These are phyloP conservation scores for Eragrostis tef DNA, from an alignment of 202 grass and related monocot genomes.

Conservation along the genomic window DNA sequence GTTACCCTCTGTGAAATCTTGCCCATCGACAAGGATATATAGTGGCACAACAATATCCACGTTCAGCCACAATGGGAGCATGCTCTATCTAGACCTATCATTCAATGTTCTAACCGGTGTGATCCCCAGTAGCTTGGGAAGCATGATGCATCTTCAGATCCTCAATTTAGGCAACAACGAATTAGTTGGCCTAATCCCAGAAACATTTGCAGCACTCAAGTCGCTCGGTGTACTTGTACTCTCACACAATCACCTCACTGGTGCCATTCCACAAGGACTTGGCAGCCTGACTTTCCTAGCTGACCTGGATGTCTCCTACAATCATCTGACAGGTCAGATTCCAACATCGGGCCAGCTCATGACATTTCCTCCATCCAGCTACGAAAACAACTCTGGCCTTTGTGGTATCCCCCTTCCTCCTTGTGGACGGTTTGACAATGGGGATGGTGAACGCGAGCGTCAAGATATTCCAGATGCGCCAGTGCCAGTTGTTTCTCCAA, in stretches of 20 bases:
- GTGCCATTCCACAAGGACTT: slow-evolving; percentile 46
- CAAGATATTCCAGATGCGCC: not conserved
- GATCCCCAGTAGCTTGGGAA: slow-evolving; percentile 51
- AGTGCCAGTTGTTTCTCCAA: not conserved
- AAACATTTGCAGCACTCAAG: slow-evolving; percentile 46
- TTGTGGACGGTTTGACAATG: slow-evolving; percentile 7
- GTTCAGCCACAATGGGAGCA: slow-evolving; percentile 61
- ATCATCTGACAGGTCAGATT: slow-evolving; percentile 60
- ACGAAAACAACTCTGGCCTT: slow-evolving; percentile 57
- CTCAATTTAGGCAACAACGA: slow-evolving; percentile 67
- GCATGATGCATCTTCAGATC: slow-evolving; percentile 65
- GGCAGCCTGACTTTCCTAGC: slow-evolving; percentile 59
- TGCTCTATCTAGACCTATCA: slow-evolving; percentile 69
- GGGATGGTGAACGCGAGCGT: not conserved
- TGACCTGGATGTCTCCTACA: slow-evolving; percentile 69
- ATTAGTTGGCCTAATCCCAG: slow-evolving; percentile 55
- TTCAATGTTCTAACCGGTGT: slow-evolving; percentile 57
- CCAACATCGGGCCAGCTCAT: slow-evolving; percentile 61
- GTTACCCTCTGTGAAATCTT: slow-evolving; percentile 49
- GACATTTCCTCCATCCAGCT: slow-evolving; percentile 58
- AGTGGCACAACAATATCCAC: slow-evolving; percentile 58
- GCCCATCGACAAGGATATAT: slow-evolving; percentile 68
- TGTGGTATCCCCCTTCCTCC: slow-evolving; percentile 55
- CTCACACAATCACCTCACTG: slow-evolving; percentile 59
- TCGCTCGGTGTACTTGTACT: slow-evolving; percentile 50